Evolutionary conservation across 495 filamentous ascomycete species (phyloP).

Genomic region (Sphaerosporella brunnea): DNA sequence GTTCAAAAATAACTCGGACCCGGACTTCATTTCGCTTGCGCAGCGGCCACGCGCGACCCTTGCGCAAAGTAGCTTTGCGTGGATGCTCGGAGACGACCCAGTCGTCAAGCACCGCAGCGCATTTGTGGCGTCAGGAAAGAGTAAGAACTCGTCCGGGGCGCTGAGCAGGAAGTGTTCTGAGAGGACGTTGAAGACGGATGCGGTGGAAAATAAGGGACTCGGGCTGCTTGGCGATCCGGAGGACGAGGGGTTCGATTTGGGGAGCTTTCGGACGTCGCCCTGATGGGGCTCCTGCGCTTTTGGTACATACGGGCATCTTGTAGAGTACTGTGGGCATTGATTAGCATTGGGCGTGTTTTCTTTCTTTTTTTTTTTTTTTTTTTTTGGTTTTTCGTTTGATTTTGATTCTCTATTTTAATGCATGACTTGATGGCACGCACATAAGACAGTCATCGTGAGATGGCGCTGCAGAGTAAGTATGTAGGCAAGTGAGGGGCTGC

Average conservation of each 20-base stretch:
- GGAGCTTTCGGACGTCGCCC: background rate
- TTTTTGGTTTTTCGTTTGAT: no score
- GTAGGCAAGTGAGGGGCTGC: no score
- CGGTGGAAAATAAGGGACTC: background rate
- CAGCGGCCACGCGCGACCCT: constrained; percentile 41
- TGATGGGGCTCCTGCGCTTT: no score
- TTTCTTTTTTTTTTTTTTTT: no score
- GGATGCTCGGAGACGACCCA: constrained; percentile 54
- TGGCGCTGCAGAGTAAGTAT: background rate
- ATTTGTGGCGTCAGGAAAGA: constrained; percentile 14
- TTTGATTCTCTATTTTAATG: no score
- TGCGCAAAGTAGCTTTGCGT: constrained; percentile 76
- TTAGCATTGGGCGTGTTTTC: background rate
- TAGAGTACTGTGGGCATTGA: background rate
- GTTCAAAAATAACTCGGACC: constrained; percentile 25
- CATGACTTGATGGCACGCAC: background rate
- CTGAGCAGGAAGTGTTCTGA: no score
- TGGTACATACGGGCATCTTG: no score
- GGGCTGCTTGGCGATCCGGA: background rate
- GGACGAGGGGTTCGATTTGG: background rate
- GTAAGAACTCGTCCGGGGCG: background rate
- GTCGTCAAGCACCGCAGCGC: constrained; percentile 17
- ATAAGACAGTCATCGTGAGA: background rate
- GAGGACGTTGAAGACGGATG: background rate
- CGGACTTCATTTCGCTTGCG: constrained; percentile 18